Evolutionary conservation across 1,284 basidiomycete genomes (phyloP), one percentile per base, ranked within the genome.

Genomic region (Ceratobasidium sp.): DNA sequence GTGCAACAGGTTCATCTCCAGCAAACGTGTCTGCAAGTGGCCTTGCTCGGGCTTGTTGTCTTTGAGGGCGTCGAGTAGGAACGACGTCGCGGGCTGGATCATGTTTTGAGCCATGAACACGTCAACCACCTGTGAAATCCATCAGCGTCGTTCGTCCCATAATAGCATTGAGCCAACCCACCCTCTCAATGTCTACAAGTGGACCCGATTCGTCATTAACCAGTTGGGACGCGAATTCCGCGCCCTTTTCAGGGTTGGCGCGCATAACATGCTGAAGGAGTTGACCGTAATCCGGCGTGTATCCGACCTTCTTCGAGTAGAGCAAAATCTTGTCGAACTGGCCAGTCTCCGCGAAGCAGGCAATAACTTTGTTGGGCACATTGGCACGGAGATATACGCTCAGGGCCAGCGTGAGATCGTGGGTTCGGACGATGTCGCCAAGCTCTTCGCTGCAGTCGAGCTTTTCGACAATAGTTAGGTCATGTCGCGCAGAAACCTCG

Each of bases 91-190:
- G 63, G 97, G 98, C 83, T 99, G 98, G 76, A 99, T 96, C 95
- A 99, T 96, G 85, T 98, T 99, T 82, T 98, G 97, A 1, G 92
- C 92, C 95, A 98, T 98, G 86, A 99, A 99, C 81, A 99, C 98
- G 81, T 99, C 98, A 75, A 98, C 94, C 69, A 97, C 92, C 90
- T 92, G 75, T 0, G 59, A 68, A 24, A 63, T 49, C 58, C 11
- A 27, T 62, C 1, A 74, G 53, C 49, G 61, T 69, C 19, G 39
- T 19, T 37, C 41, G 27, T 8, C 29, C 9, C 22, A 22, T 59
- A 22, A 58, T 29, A 59, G 27, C 29, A 27, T 43, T 29, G 54
- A 53, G 4, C 22, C 48, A 39, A 84, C 88, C 75, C 79, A 92
- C 95, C 74, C 95, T 86, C 83, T 99, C 97, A 76, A 99, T 85